Base-by-base conservation (phyloP, 1,139 yeast genomes). In the Nakaseomyces kungkrabaensis region DNA sequence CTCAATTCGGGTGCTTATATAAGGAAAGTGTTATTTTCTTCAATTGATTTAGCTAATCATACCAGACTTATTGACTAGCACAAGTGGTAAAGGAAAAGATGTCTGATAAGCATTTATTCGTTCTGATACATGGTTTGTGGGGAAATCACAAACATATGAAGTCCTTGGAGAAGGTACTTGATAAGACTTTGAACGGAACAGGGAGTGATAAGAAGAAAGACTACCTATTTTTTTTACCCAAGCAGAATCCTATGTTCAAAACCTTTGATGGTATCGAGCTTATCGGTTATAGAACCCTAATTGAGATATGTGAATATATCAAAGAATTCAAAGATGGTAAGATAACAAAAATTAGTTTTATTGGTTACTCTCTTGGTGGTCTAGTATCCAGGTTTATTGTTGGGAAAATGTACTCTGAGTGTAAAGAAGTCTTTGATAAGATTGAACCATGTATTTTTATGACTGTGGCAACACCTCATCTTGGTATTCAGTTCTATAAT, bases 381-480 rank as follows among this genome's bases (percentile, higher is more conserved):
- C 57, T 78, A 4, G 68, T 75, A 17, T 68, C 75, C 0, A 70
- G 96, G 45, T 86, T 85, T 62, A 76, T 85, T 13, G 72, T 88
- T 52, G 97, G 96, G 0, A 63, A 62, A 51, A 58, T 63, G 58
- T 61, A 54, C 26, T 55, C 61, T 1, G 67, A 65, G 42, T 61
- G 60, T 49, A 50, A 48, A n/a, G 73, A 81, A 47, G 68, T 88
- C 45, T 87, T 87, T 57, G 75, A 79, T 2, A 60, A 59, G 2
- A 77, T 87, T 17, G 70, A 75, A 55, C 96, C 96, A 0, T 68
- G 77, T 2, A 70, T 79, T 48, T 84, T 83, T 61, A 75, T 89
- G 13, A 85, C 96, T 0, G 84, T 89, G 71, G 97, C 97, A 1
- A 82, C 96, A 1, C 97, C 97, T 1, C 97, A 90, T 68, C 71